phyloP scores from a whole-genome alignment of 2,329 filamentous ascomycete species.

The Penicillium sp. region DNA sequence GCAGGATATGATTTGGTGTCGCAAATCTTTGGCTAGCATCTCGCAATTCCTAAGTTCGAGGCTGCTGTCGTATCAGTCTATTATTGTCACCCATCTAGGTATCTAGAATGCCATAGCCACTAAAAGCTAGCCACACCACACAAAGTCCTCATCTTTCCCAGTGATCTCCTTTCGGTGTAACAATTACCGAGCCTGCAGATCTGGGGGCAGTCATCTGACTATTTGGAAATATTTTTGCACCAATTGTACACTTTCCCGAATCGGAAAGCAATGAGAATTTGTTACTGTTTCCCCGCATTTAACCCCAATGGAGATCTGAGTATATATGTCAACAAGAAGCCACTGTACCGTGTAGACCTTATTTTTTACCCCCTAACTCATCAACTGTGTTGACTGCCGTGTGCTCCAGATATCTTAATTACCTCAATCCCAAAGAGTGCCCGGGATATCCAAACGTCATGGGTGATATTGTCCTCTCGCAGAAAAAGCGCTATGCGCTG shows the following conservation, averaged over 20 bases:
- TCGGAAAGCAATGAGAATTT: not conserved
- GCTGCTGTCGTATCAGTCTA: too few species aligned
- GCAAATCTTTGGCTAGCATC: too few species aligned
- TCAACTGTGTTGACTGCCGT: not conserved
- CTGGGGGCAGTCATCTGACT: not conserved
- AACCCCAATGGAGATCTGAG: not conserved
- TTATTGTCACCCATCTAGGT: too few species aligned
- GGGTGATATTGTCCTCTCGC: slow-evolving; percentile 13
- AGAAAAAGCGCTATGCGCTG: slow-evolving; percentile 19
- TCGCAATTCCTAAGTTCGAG: too few species aligned
- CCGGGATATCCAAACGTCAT: not conserved
- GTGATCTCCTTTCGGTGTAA: too few species aligned
- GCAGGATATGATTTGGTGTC: too few species aligned
- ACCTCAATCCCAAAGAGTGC: too few species aligned
- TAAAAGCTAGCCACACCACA: too few species aligned
- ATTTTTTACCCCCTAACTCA: not conserved
- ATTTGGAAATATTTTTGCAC: not conserved
- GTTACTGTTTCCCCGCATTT: not conserved
- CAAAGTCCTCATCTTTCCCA: too few species aligned
- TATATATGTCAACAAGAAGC: not conserved
- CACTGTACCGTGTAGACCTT: not conserved
- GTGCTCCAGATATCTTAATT: not conserved
- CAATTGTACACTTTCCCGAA: not conserved
- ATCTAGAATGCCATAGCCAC: too few species aligned
- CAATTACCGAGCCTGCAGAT: not conserved